Base-by-base conservation (phyloP, 2,329 filamentous ascomycete genomes). In the Aaosphaeria pasadenensis region DNA sequence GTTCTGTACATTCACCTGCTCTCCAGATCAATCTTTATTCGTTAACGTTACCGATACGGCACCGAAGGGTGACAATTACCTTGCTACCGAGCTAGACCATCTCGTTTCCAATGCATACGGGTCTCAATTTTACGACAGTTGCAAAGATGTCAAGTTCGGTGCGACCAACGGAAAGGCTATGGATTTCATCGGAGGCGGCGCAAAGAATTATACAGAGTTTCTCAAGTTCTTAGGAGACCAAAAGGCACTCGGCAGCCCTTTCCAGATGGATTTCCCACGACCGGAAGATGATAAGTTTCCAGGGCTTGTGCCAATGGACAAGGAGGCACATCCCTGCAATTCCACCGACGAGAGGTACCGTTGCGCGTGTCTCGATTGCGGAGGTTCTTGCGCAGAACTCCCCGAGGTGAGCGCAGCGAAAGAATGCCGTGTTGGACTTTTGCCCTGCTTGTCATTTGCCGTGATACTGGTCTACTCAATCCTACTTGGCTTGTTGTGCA, bases 121-220 rank as follows among this genome's bases (percentile, higher is more conserved):
- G 39, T 79, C 82, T 6, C 91, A 88, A 1, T 95, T 99, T 74
- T 99, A 91, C 69, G 82, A 96, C 71, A 99, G 94, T 73, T 99
- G 94, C 77, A 97, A 97, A 73, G 91, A 99, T 69, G 92, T 99
- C 72, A 99, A 99, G 67, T 96, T 97, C 63, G 94, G 94, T 33
- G 88, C 91, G 5, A 91, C 92, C 39, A 96, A 96, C 65, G 87
- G 89, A 51, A 91, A 87, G 62, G 94, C 92, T 11, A 99, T 99
- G 82, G 87, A 92, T 60, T 85, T 99, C 59, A 97, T 99, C 52
- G 95, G 94, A 31, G 94, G 94, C 11, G 91, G 92, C 11, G 94
- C 94, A 9, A 92, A 91, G 71, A 89, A 96, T 67, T 95, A 92
- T 69, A 83, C 84, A 0, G 82, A 88, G 39, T 88, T 99, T 58